Conservation (phyloP, 441 rosid genomes). For the Jatropha multifida region DNA sequence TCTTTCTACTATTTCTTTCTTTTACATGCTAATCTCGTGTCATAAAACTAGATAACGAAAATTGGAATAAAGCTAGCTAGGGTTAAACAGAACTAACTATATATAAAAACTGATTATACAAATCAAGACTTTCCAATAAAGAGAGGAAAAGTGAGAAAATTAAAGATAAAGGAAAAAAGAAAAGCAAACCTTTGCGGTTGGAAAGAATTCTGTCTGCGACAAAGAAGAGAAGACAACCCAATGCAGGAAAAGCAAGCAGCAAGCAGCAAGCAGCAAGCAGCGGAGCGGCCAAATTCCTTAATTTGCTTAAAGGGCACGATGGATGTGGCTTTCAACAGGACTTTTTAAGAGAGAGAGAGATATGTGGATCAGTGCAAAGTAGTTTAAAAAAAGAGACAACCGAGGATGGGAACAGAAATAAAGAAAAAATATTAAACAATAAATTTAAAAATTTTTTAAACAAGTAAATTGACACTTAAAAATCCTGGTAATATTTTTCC, state of each 20-base stretch:
- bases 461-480: too few relatives aligned
- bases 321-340: constrained; percentile 32
- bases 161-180: constrained; percentile 19
- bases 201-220: constrained; percentile 37
- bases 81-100: not conserved
- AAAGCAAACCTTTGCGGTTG: constrained; percentile 41
- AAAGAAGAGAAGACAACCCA: constrained; percentile 26
- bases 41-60: not conserved
- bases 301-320: constrained; percentile 59
- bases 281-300: constrained; percentile 39
- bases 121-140: constrained; percentile 1
- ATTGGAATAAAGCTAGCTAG: not conserved
- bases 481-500: too few relatives aligned
- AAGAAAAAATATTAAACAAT: constrained; percentile 19
- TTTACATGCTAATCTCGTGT: not conserved
- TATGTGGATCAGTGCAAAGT: constrained; percentile 39
- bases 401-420: constrained; percentile 37
- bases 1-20: not conserved
- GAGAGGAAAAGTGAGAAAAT: constrained; percentile 15
- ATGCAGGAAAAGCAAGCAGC: constrained; percentile 23
- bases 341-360: constrained; percentile 17
- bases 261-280: constrained; percentile 21
- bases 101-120: not conserved
- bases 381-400: constrained; percentile 16
- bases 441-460: too few relatives aligned